Conservation (phyloP, 2,329 filamentous ascomycete species). For the Microthyrium microscopicum region DNA sequence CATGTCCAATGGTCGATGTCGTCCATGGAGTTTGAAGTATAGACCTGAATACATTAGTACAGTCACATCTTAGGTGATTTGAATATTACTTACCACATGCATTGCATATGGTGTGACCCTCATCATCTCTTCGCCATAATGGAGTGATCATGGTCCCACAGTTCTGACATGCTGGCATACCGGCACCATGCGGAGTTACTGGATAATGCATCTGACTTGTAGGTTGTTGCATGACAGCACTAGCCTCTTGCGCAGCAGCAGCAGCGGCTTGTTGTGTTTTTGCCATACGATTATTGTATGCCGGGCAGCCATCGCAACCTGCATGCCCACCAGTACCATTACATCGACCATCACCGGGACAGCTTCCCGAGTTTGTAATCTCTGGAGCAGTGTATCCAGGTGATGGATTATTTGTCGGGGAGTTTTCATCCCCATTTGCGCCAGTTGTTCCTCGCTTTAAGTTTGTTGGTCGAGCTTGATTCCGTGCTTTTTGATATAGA, state of each 20-base stretch:
- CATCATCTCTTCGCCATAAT: constrained; percentile 85
- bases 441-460: constrained; percentile 52
- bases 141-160: constrained; percentile 94
- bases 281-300: constrained; percentile 90
- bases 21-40: constrained; percentile 90
- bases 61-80: background rate
- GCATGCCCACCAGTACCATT: constrained; percentile 93
- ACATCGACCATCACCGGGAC: constrained; percentile 83
- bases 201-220: background rate
- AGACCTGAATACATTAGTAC: constrained; percentile 41
- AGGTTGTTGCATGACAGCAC: background rate
- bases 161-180: constrained; percentile 88
- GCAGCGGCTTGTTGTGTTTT: constrained; percentile 63
- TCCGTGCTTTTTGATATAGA: constrained; percentile 83
- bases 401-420: background rate
- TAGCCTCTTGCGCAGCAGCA: constrained; percentile 15
- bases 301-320: constrained; percentile 87
- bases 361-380: constrained; percentile 52
- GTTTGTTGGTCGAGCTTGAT: constrained; percentile 77
- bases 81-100: constrained; percentile 60
- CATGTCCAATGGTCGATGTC: constrained; percentile 92
- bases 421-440: constrained; percentile 20
- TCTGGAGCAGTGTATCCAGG: constrained; percentile 14
- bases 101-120: constrained; percentile 94
- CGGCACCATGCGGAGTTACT: constrained; percentile 17